These are phyloP conservation scores for Exophiala spinifera DNA, from an alignment of 2,329 filamentous ascomycete species.

Conservation along the genomic window DNA sequence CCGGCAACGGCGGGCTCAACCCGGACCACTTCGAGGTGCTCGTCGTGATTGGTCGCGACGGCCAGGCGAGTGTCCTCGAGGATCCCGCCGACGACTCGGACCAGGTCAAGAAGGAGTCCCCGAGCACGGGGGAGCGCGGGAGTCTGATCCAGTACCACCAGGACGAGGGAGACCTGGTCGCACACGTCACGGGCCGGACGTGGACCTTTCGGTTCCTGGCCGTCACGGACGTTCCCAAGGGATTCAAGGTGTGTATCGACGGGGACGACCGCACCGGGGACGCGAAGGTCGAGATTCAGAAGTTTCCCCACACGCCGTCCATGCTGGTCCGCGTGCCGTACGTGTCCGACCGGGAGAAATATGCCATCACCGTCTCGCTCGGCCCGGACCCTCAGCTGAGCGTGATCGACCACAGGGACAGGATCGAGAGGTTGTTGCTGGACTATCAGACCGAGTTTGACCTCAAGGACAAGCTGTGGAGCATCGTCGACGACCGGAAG, in stretches of 20 bases:
- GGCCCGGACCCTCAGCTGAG: constrained; percentile 34
- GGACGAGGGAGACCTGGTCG: constrained; percentile 21
- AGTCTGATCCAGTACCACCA: constrained; percentile 27
- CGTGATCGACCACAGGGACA: constrained; percentile 23
- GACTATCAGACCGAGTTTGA: constrained; percentile 32
- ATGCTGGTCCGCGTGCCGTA: constrained; percentile 24
- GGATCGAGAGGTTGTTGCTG: constrained; percentile 27
- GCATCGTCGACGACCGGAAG: constrained; percentile 21
- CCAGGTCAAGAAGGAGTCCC: constrained; percentile 14
- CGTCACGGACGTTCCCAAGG: constrained; percentile 16
- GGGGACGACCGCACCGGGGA: constrained; percentile 26
- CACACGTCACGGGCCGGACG: constrained; percentile 19
- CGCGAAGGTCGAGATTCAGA: constrained; percentile 12
- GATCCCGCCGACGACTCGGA: constrained; percentile 35
- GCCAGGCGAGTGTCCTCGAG: constrained; percentile 49
- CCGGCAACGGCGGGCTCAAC: constrained; percentile 49
- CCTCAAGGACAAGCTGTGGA: constrained; percentile 32
- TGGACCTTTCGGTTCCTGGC: constrained; percentile 29
- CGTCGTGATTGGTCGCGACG: constrained; percentile 42
- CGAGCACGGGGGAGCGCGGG: constrained; percentile 29
- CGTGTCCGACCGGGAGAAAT: constrained; percentile 25
- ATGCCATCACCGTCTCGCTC: constrained; percentile 39
- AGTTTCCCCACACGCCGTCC: constrained; percentile 23
- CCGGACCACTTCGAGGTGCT: constrained; percentile 51
- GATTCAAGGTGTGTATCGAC: constrained; percentile 23